Percentiles rank a stretch among this genome's conserved stretches.
phyloP scores from a whole-genome alignment of 345 rosid genomes.

The Carallia brachiata region DNA sequence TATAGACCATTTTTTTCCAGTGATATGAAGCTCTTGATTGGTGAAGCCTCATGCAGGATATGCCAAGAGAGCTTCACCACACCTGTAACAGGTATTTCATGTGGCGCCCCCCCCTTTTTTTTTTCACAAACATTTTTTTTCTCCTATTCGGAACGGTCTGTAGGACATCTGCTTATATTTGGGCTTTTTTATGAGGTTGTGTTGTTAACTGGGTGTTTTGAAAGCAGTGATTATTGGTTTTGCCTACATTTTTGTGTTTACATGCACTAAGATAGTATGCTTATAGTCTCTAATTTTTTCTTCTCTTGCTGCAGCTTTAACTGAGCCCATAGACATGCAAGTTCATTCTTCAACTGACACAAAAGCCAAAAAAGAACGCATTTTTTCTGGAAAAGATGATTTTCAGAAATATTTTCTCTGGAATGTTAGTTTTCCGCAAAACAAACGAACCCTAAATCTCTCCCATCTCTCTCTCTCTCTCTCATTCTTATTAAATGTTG shows the following conservation, averaged over 20 bases:
- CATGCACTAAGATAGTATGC: background rate
- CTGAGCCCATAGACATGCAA: constrained; percentile 92
- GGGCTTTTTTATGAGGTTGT: background rate
- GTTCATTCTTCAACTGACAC: constrained; percentile 15
- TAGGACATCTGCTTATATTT: background rate
- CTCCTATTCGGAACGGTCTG: background rate
- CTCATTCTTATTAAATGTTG: background rate
- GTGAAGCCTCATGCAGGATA: constrained; percentile 72
- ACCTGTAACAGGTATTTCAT: constrained; percentile 63
- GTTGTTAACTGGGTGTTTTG: too few relatives aligned
- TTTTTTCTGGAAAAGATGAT: too few relatives aligned
- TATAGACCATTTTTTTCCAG: constrained; percentile 34
- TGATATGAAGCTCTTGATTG: constrained; percentile 83
- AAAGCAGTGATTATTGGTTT: too few relatives aligned
- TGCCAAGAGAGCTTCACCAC: constrained; percentile 89
- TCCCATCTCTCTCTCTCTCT: background rate
- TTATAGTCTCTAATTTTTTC: constrained; percentile 1
- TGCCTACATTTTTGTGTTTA: background rate
- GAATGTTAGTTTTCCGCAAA: too few relatives aligned
- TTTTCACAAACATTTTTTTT: background rate
- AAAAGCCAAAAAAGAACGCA: too few relatives aligned
- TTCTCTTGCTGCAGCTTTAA: constrained; percentile 57
- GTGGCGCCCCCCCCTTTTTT: background rate
- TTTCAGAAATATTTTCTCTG: too few relatives aligned
- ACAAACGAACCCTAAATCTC: background rate